A percentile compares a stretch with the other conserved stretches of the same genome.
phyloP scores from a whole-genome alignment of 257 asterid genomes.

The Ajuga chamaepitys region DNA sequence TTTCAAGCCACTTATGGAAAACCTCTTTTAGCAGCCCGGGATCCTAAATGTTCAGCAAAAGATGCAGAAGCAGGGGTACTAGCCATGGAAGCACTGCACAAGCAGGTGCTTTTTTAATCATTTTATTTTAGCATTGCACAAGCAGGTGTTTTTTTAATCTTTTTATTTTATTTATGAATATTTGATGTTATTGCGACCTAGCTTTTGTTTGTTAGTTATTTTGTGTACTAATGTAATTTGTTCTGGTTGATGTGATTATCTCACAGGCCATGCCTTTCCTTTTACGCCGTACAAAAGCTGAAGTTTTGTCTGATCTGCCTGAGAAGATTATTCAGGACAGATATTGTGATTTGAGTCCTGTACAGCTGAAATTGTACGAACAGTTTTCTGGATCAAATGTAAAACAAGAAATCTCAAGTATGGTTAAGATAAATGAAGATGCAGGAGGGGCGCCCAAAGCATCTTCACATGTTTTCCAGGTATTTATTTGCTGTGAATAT shows the following conservation, averaged over 20 bases:
- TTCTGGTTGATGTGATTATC: conserved; percentile 23
- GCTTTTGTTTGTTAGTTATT: neutral
- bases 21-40: conserved; percentile 90
- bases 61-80: conserved; percentile 97
- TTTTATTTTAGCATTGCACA: conserved; percentile 75
- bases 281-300: conserved; percentile 93
- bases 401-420: conserved; percentile 70
- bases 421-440: conserved; percentile 75
- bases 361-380: conserved; percentile 85
- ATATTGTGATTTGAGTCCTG: conserved; percentile 93
- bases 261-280: conserved; percentile 96
- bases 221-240: neutral
- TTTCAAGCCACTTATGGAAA: conserved; percentile 96
- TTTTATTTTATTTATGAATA: neutral
- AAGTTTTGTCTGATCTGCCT: conserved; percentile 95
- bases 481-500: conserved; percentile 16
- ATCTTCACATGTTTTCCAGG: conserved; percentile 99
- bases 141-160: conserved; percentile 75
- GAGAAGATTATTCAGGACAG: conserved; percentile 98
- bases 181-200: conserved; percentile 5
- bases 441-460: conserved; percentile 69
- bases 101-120: conserved; percentile 53
- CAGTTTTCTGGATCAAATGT: conserved; percentile 95
- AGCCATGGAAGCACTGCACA: conserved; percentile 99
- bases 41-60: conserved; percentile 93